Conservation (phyloP, 257 asterid species). For the Ocimum tenuiflorum region DNA sequence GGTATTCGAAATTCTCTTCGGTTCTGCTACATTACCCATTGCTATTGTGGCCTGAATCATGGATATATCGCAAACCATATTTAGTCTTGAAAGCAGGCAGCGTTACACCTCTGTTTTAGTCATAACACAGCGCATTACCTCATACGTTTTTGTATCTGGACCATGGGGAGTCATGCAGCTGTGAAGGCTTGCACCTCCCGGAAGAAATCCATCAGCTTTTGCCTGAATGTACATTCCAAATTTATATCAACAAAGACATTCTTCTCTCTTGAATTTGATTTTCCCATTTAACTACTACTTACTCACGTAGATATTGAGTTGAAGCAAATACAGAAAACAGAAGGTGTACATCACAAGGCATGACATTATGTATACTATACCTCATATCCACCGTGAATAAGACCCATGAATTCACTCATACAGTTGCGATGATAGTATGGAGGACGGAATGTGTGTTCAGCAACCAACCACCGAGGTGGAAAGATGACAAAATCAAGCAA, state of each 20-base stretch:
- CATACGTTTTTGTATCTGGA: slow-evolving; percentile 88
- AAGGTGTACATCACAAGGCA: not conserved
- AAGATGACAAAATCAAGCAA: slow-evolving; percentile 95
- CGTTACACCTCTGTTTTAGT: not conserved
- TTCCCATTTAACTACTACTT: not conserved
- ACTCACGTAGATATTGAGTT: not conserved
- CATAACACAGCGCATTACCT: slow-evolving; percentile 40
- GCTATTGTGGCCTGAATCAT: slow-evolving; percentile 85
- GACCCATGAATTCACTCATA: slow-evolving; percentile 98
- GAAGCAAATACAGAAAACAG: not conserved
- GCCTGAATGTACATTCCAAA: slow-evolving; percentile 48
- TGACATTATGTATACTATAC: slow-evolving; percentile 26
- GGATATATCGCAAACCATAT: not conserved
- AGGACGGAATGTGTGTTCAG: slow-evolving; percentile 97
- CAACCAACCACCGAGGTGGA: slow-evolving; percentile 96
- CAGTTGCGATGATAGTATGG: slow-evolving; percentile 98
- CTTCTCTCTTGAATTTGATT: not conserved
- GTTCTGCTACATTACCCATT: slow-evolving; percentile 66
- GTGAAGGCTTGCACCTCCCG: slow-evolving; percentile 98
- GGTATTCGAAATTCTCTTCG: slow-evolving; percentile 52
- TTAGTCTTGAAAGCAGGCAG: too few species aligned
- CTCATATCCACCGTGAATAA: slow-evolving; percentile 86
- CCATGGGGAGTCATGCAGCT: slow-evolving; percentile 99
- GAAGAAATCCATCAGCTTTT: slow-evolving; percentile 91
- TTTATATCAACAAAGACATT: not conserved